Percentiles rank a stretch among this genome's conserved stretches.
phyloP scores from a whole-genome alignment of 2,329 filamentous ascomycete species.

The Xylariomycetidae sp. region DNA sequence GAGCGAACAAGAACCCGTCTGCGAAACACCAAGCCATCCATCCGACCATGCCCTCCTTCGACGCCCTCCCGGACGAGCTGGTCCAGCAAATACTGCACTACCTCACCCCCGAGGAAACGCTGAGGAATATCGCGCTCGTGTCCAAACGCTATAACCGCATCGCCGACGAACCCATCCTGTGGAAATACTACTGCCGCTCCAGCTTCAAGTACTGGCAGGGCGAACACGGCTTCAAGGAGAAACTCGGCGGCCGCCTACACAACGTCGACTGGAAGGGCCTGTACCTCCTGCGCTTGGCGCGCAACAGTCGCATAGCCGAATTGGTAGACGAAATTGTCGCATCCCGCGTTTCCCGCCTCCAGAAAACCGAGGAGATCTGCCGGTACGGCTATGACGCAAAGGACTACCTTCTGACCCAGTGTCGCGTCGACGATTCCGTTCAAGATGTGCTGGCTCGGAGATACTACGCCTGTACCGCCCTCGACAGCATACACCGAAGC shows the following conservation, averaged over 20 bases:
- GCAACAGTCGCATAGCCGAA: conserved; percentile 44
- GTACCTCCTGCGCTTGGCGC: conserved; percentile 49
- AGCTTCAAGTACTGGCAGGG: conserved; percentile 72
- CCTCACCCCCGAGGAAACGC: conserved; percentile 48
- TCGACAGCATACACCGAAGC: conserved; percentile 75
- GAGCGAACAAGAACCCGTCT: no score
- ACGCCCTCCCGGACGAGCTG: conserved; percentile 72
- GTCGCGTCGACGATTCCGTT: conserved; percentile 48
- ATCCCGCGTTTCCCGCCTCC: conserved; percentile 64
- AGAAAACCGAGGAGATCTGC: conserved; percentile 65
- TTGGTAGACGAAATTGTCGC: conserved; percentile 63
- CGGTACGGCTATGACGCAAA: conserved; percentile 80
- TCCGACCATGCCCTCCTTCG: conserved; percentile 30
- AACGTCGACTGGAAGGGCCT: conserved; percentile 69
- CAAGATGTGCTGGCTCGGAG: conserved; percentile 68
- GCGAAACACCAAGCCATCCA: no score
- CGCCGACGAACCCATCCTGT: conserved; percentile 67
- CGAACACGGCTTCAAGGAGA: conserved; percentile 53
- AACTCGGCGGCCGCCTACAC: conserved; percentile 45
- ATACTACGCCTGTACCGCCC: conserved; percentile 67
- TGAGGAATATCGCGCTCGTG: conserved; percentile 43
- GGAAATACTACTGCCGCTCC: conserved; percentile 67
- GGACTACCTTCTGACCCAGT: conserved; percentile 69
- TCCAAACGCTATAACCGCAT: conserved; percentile 60
- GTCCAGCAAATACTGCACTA: conserved; percentile 70